Base-by-base conservation (phyloP, 257 asterid genomes). In the Lantana camara region DNA sequence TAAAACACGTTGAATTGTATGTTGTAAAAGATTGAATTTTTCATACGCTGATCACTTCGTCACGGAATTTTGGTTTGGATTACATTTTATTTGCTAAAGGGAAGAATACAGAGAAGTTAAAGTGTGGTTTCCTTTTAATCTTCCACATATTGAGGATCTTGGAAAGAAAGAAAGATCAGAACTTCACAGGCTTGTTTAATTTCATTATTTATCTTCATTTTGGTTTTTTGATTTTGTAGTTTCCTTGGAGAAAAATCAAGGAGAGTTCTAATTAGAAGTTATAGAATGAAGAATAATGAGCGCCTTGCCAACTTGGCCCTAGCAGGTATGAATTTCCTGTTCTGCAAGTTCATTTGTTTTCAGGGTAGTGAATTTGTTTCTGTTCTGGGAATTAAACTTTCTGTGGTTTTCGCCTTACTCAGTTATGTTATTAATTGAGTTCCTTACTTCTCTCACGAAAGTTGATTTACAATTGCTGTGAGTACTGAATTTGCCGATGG, bases 301-400 rank as follows among this genome's bases (percentile, higher is more conserved):
- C 75, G 86, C 16, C 34, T 83, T 24, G 87, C 84, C 35, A 80
- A 83, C 71, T 53, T 80, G 76, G 85, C 84, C 27, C 74, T 83
- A 57, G 90, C 90, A 80, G 90, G 90, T 80, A 70, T 22, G 54
- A 14, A n/a, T 22, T 70, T 65, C 34, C 38, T 57, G 54, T 4
- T 58, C 38, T 41, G 29, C 34, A 41, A 38, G 29, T 52, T 73
- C n/a, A 15, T 69, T 48, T 34, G 45, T 63, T 48, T 72, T 34
- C 20, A n/a, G 35, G 46, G 34, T 24, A 30, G 46, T 52, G 41
- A 21, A 61, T 17, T 7, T 20, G 6, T 24, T 24, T 13, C 32
- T 27, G 32, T 27, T 27, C 32, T 5, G 32, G 5, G 32, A 2
- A 27, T 5, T 2, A 27, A 27, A n/a, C 46, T 30, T 46, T 67